Conservation (phyloP, 768 basidiomycete species). For the Lenzites betulinus region DNA sequence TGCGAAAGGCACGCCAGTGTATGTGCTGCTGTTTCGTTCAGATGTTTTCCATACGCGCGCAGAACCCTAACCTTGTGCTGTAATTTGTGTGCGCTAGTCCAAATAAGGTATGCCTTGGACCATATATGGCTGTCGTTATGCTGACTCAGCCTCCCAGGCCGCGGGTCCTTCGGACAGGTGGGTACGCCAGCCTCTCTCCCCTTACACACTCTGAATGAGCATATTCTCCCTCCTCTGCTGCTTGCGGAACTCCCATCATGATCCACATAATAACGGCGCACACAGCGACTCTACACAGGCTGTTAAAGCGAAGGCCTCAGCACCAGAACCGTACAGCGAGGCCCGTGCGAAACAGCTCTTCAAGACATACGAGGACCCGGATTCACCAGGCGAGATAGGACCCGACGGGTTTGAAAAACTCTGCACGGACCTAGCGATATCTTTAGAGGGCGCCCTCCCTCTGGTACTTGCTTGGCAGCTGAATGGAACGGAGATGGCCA, state of each 20-base stretch:
- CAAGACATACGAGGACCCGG: slow-evolving; percentile 54
- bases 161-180: slow-evolving; percentile 6
- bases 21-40: background rate
- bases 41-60: background rate
- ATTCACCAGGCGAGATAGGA: slow-evolving; percentile 60
- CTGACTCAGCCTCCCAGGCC: slow-evolving; percentile 18
- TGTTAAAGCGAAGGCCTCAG: slow-evolving; percentile 7
- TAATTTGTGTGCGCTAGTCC: slow-evolving; percentile 4
- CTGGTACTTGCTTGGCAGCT: slow-evolving; percentile 79
- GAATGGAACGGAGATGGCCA: slow-evolving; percentile 70
- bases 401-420: slow-evolving; percentile 73
- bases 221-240: slow-evolving; percentile 66
- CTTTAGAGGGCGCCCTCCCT: slow-evolving; percentile 72
- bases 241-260: slow-evolving; percentile 53
- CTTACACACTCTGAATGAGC: slow-evolving; percentile 47
- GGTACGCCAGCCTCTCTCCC: background rate
- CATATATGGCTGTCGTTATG: slow-evolving; percentile 1
- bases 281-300: slow-evolving; percentile 24
- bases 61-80: slow-evolving; percentile 20
- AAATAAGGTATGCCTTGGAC: slow-evolving; percentile 18
- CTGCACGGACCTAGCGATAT: slow-evolving; percentile 68
- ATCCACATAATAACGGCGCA: slow-evolving; percentile 40
- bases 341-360: slow-evolving; percentile 59
- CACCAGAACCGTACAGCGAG: slow-evolving; percentile 46
- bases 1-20: background rate